A percentile compares a stretch with the other conserved stretches of the same genome.
phyloP scores from a whole-genome alignment of 257 asterid genomes.

The Buddleja alternifolia region DNA sequence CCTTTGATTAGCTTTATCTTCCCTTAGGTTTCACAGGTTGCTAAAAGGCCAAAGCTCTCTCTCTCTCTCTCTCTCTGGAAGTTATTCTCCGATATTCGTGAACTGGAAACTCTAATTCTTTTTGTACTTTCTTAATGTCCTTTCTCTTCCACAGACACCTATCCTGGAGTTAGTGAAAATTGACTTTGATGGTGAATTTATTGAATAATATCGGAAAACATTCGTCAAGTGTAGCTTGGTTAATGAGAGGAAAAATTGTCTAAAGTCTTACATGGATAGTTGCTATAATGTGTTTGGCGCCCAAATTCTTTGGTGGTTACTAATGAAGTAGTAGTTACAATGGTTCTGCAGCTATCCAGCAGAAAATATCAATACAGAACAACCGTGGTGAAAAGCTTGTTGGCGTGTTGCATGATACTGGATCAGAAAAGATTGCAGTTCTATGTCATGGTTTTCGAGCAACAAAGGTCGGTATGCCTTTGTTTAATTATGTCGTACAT shows the following conservation, averaged over 20 bases:
- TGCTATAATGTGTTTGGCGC: background rate
- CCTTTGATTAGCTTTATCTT: no score
- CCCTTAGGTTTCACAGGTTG: no score
- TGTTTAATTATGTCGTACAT: background rate
- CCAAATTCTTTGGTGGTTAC: slow-evolving; percentile 14
- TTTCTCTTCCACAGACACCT: background rate
- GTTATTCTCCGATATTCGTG: background rate
- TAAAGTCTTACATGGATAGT: background rate
- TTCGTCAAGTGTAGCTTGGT: no score
- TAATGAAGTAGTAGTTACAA: slow-evolving; percentile 17
- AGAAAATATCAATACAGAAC: slow-evolving; percentile 41
- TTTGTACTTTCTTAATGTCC: background rate
- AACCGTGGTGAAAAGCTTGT: slow-evolving; percentile 53
- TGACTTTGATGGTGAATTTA: slow-evolving; percentile 9
- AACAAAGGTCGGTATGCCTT: slow-evolving; percentile 41
- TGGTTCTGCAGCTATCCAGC: slow-evolving; percentile 43
- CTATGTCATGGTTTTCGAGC: slow-evolving; percentile 55
- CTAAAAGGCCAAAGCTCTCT: no score
- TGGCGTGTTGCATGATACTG: slow-evolving; percentile 56
- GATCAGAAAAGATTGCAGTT: slow-evolving; percentile 41
- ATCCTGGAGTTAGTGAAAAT: background rate
- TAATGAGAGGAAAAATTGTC: background rate
- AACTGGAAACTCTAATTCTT: background rate
- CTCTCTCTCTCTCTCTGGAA: background rate
- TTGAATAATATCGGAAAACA: background rate